These are phyloP conservation scores for Coemansia asiatica DNA, from an alignment of 192 early-diverging fungal species.

Conservation along the genomic window DNA sequence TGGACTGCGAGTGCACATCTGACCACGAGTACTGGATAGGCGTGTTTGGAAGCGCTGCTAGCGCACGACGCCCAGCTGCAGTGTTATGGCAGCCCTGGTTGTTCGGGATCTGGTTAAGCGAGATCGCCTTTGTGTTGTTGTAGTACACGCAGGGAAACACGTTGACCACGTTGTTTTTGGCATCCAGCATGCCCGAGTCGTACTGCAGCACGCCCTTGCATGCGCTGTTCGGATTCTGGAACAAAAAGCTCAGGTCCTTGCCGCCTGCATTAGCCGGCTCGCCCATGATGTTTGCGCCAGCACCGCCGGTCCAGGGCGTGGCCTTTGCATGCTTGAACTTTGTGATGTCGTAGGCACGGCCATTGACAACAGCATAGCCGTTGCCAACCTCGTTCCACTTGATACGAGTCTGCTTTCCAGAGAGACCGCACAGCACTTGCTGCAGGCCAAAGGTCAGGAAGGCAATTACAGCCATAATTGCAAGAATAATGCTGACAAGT, in stretches of 20 bases:
- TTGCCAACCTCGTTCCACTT: constrained; percentile 58
- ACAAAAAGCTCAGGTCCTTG: constrained; percentile 73
- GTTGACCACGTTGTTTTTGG: constrained; percentile 49
- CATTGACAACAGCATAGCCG: constrained; percentile 62
- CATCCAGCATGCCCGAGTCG: constrained; percentile 17
- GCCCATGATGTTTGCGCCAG: constrained; percentile 58
- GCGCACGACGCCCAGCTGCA: constrained; percentile 44
- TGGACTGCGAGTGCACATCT: constrained; percentile 61
- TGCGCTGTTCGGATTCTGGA: constrained; percentile 70
- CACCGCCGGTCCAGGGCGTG: constrained; percentile 42
- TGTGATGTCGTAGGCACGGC: constrained; percentile 63
- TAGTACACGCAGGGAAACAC: constrained; percentile 77
- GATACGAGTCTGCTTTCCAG: constrained; percentile 44
- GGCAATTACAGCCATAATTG: constrained; percentile 71
- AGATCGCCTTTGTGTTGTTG: constrained; percentile 42
- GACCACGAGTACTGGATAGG: constrained; percentile 69
- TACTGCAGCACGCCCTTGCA: constrained; percentile 63
- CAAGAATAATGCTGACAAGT: constrained; percentile 73
- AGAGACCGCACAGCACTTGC: constrained; percentile 61
- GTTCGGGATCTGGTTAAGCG: constrained; percentile 54
- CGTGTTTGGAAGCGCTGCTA: constrained; percentile 46
- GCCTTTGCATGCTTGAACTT: constrained; percentile 58
- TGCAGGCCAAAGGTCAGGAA: constrained; percentile 87
- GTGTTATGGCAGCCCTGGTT: constrained; percentile 65
- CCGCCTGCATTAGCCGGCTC: constrained; percentile 62